phyloP scores from a whole-genome alignment of 108 stramenopile genomes.

The Cyclotella baltica region DNA sequence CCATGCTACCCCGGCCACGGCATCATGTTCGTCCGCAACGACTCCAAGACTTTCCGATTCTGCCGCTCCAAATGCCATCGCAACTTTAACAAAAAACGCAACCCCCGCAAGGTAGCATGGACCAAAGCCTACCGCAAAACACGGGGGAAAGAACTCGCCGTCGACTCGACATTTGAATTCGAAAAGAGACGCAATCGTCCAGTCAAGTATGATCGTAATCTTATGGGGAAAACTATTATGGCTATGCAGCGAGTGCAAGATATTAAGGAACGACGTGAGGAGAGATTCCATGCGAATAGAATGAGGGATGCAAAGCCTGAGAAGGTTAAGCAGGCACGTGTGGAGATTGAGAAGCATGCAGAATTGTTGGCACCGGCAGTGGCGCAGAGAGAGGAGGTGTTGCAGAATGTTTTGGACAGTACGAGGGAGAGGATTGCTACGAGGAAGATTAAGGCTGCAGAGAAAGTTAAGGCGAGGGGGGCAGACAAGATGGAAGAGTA shows the following conservation, averaged over 20 bases:
- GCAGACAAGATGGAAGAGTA: conserved; percentile 54
- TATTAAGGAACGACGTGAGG: conserved; percentile 87
- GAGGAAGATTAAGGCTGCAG: conserved; percentile 61
- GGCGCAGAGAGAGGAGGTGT: conserved; percentile 82
- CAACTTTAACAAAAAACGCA: conserved; percentile 98
- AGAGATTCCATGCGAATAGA: conserved; percentile 85
- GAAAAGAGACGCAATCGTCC: conserved; percentile 98
- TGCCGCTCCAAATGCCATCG: conserved; percentile 99
- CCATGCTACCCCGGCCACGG: conserved; percentile 99
- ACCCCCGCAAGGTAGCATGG: conserved; percentile 99
- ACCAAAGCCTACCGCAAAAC: conserved; percentile 99
- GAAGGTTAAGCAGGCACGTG: conserved; percentile 89
- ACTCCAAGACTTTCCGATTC: conserved; percentile 98
- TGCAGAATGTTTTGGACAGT: conserved; percentile 90
- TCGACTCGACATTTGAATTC: conserved; percentile 98
- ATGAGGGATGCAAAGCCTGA: conserved; percentile 89
- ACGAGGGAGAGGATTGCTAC: conserved; percentile 85
- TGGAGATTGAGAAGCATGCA: conserved; percentile 90
- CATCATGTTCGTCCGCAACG: conserved; percentile 98
- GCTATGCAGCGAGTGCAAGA: conserved; percentile 96
- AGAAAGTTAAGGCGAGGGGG: conserved; percentile 42
- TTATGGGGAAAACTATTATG: conserved; percentile 96
- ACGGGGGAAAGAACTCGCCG: conserved; percentile 95
- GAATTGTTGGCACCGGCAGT: conserved; percentile 91
- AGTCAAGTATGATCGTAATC: conserved; percentile 96